Evolutionary conservation across 2,329 filamentous ascomycete species (phyloP), one percentile per base, ranked within the genome.

Genomic region (Alternaria rosae): DNA sequence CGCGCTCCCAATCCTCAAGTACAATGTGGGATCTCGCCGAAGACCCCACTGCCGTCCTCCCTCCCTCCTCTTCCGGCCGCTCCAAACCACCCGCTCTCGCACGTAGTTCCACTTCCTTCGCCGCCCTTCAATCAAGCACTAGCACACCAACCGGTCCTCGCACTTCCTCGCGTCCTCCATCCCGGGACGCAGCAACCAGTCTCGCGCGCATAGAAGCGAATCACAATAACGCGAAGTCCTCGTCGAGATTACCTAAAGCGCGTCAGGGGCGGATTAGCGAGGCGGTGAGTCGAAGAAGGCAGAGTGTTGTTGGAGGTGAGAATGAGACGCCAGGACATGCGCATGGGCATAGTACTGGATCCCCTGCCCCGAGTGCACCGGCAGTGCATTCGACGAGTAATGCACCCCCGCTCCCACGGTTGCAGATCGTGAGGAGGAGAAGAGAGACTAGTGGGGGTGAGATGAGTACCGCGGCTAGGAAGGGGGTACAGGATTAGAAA

Each of bases 381-480:
- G 15, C 35, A 9, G 35, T 38, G 35, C 35, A 38, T 38, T 38
- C 44, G 32, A 60, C 20, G 20, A 42, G 12, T n/a, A 57, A 41
- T 4, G 61, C 62, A 5, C 68, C 73, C 23, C 76, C 76, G 3
- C 55, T 78, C 10, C 76, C 76, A 0, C 59, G 76, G 3, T 50
- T 79, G 45, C 74, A 77, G 51, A 76, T 78, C 50, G 72, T 77
- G 17, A 59, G 77, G 10, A 54, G 76, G 1, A 67, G 77, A 48
- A 62, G 77, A n/a, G 75, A 79, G 52, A 78, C 76, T 2, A 76
- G 72, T 57, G 77, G 76, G 0, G 76, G 76, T 4, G 76, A 78
- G 52, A 67, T 78, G 66, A 70, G 61, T 38, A 68, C 65, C 9
- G 41, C 86, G 80, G 57, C 42, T 8, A 47, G 44, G 11, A 65